Evolutionary conservation across 2,329 filamentous ascomycete genomes (phyloP).

Genomic region (Alternaria metachromatica): DNA sequence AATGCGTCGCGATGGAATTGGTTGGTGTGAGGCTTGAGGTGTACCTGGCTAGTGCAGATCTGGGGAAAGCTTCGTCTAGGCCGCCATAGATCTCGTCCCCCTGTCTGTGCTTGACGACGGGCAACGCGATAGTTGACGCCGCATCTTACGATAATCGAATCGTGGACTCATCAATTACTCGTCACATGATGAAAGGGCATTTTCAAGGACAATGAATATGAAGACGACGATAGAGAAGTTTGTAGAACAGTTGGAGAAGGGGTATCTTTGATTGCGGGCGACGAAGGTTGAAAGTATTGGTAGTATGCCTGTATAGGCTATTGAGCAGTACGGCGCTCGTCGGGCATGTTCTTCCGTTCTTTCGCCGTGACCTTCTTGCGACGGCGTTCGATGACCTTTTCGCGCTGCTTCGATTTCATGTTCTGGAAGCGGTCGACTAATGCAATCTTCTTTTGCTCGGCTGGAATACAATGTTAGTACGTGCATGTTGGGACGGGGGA

Average conservation of each 20-base stretch:
- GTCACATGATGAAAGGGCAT: background rate
- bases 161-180: background rate
- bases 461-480: slow-evolving; percentile 42
- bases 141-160: background rate
- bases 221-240: background rate
- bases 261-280: slow-evolving; percentile 9
- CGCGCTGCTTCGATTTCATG: slow-evolving; percentile 85
- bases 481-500: background rate
- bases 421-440: slow-evolving; percentile 79
- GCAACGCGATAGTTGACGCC: background rate
- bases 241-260: background rate
- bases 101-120: background rate
- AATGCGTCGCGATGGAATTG: background rate
- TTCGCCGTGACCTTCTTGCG: slow-evolving; percentile 87
- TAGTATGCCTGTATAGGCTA: background rate
- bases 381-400: slow-evolving; percentile 83
- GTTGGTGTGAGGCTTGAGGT: background rate
- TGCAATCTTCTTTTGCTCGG: slow-evolving; percentile 86
- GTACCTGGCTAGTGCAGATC: slow-evolving; percentile 1
- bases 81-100: background rate
- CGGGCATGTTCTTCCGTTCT: slow-evolving; percentile 73
- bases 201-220: background rate
- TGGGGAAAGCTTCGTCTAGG: background rate
- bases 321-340: slow-evolving; percentile 42
- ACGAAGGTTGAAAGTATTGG: background rate